Conservation (phyloP, 1,284 basidiomycete genomes). For the Schizophyllum amplum region DNA sequence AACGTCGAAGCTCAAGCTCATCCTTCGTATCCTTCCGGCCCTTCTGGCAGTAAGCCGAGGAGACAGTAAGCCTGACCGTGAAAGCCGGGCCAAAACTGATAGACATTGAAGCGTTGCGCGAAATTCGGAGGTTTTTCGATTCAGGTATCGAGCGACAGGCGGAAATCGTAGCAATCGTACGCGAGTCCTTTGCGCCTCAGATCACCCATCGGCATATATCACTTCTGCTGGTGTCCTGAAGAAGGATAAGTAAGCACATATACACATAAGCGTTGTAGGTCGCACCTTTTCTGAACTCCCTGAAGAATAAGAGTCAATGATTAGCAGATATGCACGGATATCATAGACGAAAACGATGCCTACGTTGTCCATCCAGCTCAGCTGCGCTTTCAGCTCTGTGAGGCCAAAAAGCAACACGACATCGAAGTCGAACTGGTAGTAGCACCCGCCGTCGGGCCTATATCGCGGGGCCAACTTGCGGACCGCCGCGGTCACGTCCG, state of each 20-base stretch:
- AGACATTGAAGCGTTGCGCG: no score
- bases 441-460: slow-evolving; percentile 5
- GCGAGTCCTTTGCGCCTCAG: not conserved
- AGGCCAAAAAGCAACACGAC: slow-evolving; percentile 33
- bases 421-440: slow-evolving; percentile 25
- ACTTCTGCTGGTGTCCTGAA: not conserved
- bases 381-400: slow-evolving; percentile 35
- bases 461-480: not conserved
- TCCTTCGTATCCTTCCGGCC: no score
- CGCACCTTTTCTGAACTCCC: not conserved
- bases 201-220: not conserved
- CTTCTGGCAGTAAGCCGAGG: no score
- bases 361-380: slow-evolving; percentile 27
- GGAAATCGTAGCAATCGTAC: no score
- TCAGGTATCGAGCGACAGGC: no score
- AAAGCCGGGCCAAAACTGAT: no score
- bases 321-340: no score
- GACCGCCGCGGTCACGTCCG: not conserved
- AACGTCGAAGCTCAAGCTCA: no score
- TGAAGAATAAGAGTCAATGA: not conserved
- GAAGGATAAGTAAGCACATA: not conserved
- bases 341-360: not conserved
- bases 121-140: no score
- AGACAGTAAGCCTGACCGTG: no score
- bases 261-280: not conserved